Evolutionary conservation across 2,329 filamentous ascomycete species (phyloP), one percentile per base, ranked within the genome.

Genomic region (Sporothrix inflata): DNA sequence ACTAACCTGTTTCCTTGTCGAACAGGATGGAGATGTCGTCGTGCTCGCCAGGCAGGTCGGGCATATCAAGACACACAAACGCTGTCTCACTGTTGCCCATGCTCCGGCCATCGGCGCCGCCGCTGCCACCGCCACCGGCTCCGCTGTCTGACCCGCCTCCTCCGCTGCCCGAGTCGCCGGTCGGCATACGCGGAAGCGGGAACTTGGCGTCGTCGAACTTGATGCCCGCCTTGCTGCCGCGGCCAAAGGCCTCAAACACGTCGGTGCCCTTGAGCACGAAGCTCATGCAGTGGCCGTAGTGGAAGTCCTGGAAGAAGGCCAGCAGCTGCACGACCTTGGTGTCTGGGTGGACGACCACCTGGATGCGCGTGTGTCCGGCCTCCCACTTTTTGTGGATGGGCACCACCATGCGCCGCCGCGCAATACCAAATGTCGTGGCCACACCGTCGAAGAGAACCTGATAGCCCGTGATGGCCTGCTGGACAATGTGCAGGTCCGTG

Each of bases 361-460:
- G 94, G 8, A 97, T 85, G 47, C 94, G 89, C 9, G 93, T 93
- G 49, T 86, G 87, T n/a, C 86, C 89, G 2, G 94, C 92, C 78
- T 97, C 94, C 93, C 93, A 97, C 80, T 96, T 96, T 83, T 97
- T 97, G 83, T 97, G 92, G 75, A 97, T 95, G 0, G 93, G 93
- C 19, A 97, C 93, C 14, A 97, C 93, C 91, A 94, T 96, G 75
- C 93, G 89, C 66, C 93, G 89, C 40, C 94, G 90, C 1, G 94
- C 90, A 75, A 97, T 97, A 72, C 91, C 90, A 80, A 97, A 93
- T 0, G 89, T 90, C 8, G 87, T 85, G 6, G 93, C 93, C 69
- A 92, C 81, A 7, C 89, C 89, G 78, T 94, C 92, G 76, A 91
- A 94, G 8, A 92, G 82, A 19, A 97, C 93, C 34, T 85, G 85